Evolutionary conservation across 1,139 yeast species (phyloP).

Genomic region (Diutina neorugosa): DNA sequence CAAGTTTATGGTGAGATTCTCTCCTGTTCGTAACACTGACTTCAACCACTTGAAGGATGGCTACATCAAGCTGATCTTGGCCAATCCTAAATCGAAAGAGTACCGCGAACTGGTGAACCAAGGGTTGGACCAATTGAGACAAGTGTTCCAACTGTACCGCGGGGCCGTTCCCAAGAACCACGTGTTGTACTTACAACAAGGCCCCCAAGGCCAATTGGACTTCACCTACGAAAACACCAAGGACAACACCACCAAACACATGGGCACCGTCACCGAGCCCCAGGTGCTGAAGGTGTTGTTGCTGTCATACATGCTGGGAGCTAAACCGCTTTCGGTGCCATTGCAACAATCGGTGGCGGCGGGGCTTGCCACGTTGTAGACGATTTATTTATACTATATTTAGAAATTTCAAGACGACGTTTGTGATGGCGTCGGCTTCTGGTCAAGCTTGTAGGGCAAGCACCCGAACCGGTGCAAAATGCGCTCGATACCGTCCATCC

Average conservation of each 20-base stretch:
- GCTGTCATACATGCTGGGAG: neutral
- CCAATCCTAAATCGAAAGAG: slow-evolving; percentile 35
- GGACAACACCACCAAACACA: slow-evolving; percentile 16
- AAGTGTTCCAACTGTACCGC: slow-evolving; percentile 32
- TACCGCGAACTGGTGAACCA: slow-evolving; percentile 23
- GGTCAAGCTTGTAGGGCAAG: slow-evolving; percentile 14
- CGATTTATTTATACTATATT: neutral
- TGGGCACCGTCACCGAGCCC: slow-evolving; percentile 2
- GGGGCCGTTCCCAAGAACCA: slow-evolving; percentile 61
- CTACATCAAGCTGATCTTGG: slow-evolving; percentile 61
- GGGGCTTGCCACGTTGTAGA: neutral
- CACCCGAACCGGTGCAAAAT: slow-evolving; percentile 36
- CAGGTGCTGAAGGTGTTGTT: slow-evolving; percentile 1
- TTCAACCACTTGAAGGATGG: slow-evolving; percentile 85
- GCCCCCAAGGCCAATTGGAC: slow-evolving; percentile 18
- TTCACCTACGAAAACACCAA: slow-evolving; percentile 17
- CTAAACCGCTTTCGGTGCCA: neutral
- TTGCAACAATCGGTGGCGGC: slow-evolving; percentile 3
- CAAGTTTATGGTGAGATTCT: slow-evolving; percentile 17
- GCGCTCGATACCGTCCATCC: slow-evolving; percentile 61
- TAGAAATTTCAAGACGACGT: neutral
- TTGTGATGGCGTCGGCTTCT: neutral
- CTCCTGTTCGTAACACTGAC: slow-evolving; percentile 84
- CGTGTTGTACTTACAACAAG: slow-evolving; percentile 23
- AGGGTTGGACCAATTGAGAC: slow-evolving; percentile 47